phyloP scores from a whole-genome alignment of 1,284 basidiomycete genomes.

The Xanthoconium separans region DNA sequence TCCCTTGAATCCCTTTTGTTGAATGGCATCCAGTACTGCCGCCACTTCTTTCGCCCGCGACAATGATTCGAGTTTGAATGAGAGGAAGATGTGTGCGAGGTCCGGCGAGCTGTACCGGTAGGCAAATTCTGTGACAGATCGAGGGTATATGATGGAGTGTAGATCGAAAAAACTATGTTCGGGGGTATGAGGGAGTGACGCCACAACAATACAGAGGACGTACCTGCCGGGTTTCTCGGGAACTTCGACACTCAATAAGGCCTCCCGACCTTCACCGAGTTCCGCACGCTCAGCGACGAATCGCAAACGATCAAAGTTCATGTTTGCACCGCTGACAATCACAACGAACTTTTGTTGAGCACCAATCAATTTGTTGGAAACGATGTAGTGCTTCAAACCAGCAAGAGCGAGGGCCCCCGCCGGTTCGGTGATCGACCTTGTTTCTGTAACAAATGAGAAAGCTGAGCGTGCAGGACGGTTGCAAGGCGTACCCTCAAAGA shows the following conservation, averaged over 20 bases:
- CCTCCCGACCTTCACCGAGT: slow-evolving; percentile 93
- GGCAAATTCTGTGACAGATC: slow-evolving; percentile 95
- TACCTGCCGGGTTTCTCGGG: slow-evolving; percentile 90
- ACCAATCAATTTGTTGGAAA: slow-evolving; percentile 77
- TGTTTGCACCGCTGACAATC: slow-evolving; percentile 95
- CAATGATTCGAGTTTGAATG: slow-evolving; percentile 79
- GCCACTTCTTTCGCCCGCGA: slow-evolving; percentile 68
- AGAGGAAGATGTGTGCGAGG: slow-evolving; percentile 85
- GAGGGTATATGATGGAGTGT: slow-evolving; percentile 86
- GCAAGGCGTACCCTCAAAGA: slow-evolving; percentile 82
- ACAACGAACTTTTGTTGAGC: slow-evolving; percentile 88
- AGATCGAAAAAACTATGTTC: slow-evolving; percentile 80
- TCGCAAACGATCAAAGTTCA: slow-evolving; percentile 96
- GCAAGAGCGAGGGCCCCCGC: slow-evolving; percentile 95
- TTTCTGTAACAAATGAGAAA: slow-evolving; percentile 55
- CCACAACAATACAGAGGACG: slow-evolving; percentile 20
- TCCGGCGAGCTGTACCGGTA: slow-evolving; percentile 81
- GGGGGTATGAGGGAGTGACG: slow-evolving; percentile 7
- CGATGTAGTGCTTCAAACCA: slow-evolving; percentile 88
- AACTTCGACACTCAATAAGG: slow-evolving; percentile 88
- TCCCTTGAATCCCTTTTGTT: slow-evolving; percentile 73
- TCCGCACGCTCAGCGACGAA: slow-evolving; percentile 99
- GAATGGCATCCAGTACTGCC: slow-evolving; percentile 62
- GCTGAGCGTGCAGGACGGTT: neutral
- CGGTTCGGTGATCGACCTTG: slow-evolving; percentile 92